Evolutionary conservation across 2,329 filamentous ascomycete species (phyloP).

Genomic region (Thielaviopsis populi): DNA sequence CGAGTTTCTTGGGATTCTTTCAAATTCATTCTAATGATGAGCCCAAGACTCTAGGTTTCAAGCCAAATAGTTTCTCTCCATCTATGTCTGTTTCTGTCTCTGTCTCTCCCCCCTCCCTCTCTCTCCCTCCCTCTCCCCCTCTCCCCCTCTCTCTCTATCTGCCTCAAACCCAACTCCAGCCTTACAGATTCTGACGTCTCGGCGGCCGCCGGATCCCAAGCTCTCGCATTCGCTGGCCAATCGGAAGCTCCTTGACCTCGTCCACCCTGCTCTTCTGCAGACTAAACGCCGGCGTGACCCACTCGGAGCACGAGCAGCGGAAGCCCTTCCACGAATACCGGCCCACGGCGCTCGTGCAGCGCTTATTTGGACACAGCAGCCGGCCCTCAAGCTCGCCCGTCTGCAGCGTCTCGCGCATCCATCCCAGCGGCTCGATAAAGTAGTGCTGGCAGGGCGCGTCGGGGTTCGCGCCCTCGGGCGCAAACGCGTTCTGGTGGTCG

Average conservation of each 20-base stretch:
- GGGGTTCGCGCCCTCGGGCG: conserved; percentile 19
- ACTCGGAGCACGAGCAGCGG: conserved; percentile 77
- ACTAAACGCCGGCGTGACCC: conserved; percentile 84
- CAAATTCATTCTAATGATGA: conserved; percentile 2
- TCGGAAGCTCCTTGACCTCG: conserved; percentile 33
- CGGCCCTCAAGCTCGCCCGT: conserved; percentile 70
- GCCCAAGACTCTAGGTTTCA: not conserved
- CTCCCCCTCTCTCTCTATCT: not conserved
- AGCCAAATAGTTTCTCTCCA: not conserved
- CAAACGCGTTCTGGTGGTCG: conserved; percentile 34
- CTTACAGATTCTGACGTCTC: conserved; percentile 25
- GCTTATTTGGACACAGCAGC: conserved; percentile 62
- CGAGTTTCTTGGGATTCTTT: not conserved
- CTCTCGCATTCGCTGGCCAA: conserved; percentile 16
- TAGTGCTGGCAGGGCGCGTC: conserved; percentile 56
- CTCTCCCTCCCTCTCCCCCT: not conserved
- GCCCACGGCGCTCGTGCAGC: conserved; percentile 71
- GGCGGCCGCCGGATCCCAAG: conserved; percentile 44
- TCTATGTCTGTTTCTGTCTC: not conserved
- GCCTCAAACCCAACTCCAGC: no score
- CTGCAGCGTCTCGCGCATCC: conserved; percentile 80
- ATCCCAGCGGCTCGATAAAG: conserved; percentile 82
- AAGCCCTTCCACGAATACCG: conserved; percentile 95
- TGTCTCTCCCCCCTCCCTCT: not conserved
- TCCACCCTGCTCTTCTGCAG: conserved; percentile 72